A percentile compares a stretch with the other conserved stretches of the same genome.
These are phyloP conservation scores for Candida krabiensis DNA, from an alignment of 805 yeast genomes.

Conservation along the genomic window DNA sequence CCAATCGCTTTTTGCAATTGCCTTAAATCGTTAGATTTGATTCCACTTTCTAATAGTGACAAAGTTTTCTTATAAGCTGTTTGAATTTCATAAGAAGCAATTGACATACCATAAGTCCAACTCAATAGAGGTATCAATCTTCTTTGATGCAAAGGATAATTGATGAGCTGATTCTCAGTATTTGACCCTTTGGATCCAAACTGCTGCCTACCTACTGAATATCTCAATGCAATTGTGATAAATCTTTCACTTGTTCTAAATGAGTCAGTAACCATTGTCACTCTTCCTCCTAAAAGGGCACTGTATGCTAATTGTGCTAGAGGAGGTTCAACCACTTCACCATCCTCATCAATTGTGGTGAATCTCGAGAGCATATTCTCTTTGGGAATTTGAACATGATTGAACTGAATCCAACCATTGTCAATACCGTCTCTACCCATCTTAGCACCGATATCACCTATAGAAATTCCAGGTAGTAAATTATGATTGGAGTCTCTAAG, in stretches of 20 bases:
- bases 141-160: conserved; percentile 87
- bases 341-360: conserved; percentile 65
- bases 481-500: conserved; percentile 74
- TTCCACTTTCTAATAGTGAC: conserved; percentile 54
- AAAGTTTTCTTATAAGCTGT: conserved; percentile 50
- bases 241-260: conserved; percentile 78
- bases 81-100: conserved; percentile 65
- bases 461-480: conserved; percentile 72
- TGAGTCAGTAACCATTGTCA: conserved; percentile 84
- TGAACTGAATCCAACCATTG: conserved; percentile 95
- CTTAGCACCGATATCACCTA: conserved; percentile 93
- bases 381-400: conserved; percentile 80
- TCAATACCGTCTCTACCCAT: conserved; percentile 97
- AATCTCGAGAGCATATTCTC: conserved; percentile 80
- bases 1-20: conserved; percentile 48
- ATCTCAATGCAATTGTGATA: conserved; percentile 81
- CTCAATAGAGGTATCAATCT: conserved; percentile 85
- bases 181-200: conserved; percentile 51
- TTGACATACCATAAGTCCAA: conserved; percentile 70
- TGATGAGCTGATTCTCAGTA: conserved; percentile 69
- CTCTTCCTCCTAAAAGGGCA: conserved; percentile 86
- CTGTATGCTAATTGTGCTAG: conserved; percentile 87
- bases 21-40: conserved; percentile 46
- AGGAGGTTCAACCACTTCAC: conserved; percentile 75
- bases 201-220: conserved; percentile 88